Evolutionary conservation across 1,139 yeast genomes (phyloP), one percentile per base, ranked within the genome.

Genomic region (Meyerozyma carpophila): DNA sequence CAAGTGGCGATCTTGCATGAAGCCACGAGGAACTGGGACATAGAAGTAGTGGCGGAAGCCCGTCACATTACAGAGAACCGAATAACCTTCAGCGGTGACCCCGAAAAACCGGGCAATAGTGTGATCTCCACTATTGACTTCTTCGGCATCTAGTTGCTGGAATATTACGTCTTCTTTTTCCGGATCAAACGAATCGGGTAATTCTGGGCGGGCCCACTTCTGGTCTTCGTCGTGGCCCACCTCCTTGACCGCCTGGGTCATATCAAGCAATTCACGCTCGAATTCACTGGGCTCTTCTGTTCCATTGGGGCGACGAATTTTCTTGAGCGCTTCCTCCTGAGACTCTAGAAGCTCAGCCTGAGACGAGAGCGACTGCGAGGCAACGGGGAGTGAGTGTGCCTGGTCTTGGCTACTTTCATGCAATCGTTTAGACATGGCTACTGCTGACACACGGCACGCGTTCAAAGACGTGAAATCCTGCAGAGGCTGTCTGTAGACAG

Each of bases 91-190:
- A 44, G 75, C 79, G 0, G 98, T 90, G 29, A 94, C 89, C 45
- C 99, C 99, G 62, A 91, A 94, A 58, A 94, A 84, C 46, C 96
- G 77, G 1, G 93, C 88, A 5, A 77, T 72, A 0, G 84, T 75
- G 24, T 79, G 74, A 7, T 83, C 82, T 10, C 79, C 75, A 10
- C 77, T 65, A 25, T 63, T 59, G 6, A 85, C 78, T 56, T 93
- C 98, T 58, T 93, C 98, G 1, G 95, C 96, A 63, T 94, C 98
- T 54, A 94, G 72, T 58, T 93, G 98, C 62, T 93, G 98, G 61
- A 94, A 93, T 0, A 76, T 70, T 16, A 90, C 73, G 52, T 85
- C 89, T 21, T 63, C 56, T 0, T 63, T 59, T 0, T 57, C 49
- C 0, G 84, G 74, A 47, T 77, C 68, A 51, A 82, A 80, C 31